Evolutionary conservation across 2,329 filamentous ascomycete species (phyloP).

Genomic region (Pyrenophora seminiperda): DNA sequence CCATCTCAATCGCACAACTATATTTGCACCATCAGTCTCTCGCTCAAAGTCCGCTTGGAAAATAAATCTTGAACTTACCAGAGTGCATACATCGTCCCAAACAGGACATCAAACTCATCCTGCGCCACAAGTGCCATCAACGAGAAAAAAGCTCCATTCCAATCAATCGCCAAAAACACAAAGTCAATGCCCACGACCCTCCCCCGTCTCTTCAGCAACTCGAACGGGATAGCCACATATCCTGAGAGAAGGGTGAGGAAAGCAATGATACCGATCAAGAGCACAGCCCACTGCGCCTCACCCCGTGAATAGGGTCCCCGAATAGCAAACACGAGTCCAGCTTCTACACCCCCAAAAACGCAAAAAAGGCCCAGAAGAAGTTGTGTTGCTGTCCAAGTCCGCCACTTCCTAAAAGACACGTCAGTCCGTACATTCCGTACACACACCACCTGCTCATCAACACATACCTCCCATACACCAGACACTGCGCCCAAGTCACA

Average conservation of each 20-base stretch:
- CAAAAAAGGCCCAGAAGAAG: conserved; percentile 17
- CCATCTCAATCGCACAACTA: conserved; percentile 58
- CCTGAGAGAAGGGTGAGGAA: conserved; percentile 60
- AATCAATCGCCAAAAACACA: conserved; percentile 64
- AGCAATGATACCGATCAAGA: conserved; percentile 61
- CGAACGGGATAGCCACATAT: conserved; percentile 63
- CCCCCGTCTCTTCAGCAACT: conserved; percentile 64
- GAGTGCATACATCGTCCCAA: conserved; percentile 62
- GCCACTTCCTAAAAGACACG: conserved; percentile 43
- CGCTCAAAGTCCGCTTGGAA: no score
- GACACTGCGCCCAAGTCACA: conserved; percentile 55
- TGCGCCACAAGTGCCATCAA: conserved; percentile 64
- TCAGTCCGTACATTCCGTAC: background rate
- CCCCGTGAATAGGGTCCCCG: conserved; percentile 55
- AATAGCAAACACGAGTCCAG: conserved; percentile 60
- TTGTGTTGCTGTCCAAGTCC: conserved; percentile 38
- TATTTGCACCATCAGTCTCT: background rate
- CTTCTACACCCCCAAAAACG: conserved; percentile 59
- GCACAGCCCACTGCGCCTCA: conserved; percentile 57
- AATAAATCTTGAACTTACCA: conserved; percentile 39
- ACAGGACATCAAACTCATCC: conserved; percentile 62
- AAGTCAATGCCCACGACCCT: conserved; percentile 64
- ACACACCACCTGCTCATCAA: no score
- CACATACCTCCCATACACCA: conserved; percentile 54
- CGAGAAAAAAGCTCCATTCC: conserved; percentile 64